These are phyloP conservation scores for Aspergillus leporis DNA, from an alignment of 495 filamentous ascomycete genomes.

Conservation along the genomic window DNA sequence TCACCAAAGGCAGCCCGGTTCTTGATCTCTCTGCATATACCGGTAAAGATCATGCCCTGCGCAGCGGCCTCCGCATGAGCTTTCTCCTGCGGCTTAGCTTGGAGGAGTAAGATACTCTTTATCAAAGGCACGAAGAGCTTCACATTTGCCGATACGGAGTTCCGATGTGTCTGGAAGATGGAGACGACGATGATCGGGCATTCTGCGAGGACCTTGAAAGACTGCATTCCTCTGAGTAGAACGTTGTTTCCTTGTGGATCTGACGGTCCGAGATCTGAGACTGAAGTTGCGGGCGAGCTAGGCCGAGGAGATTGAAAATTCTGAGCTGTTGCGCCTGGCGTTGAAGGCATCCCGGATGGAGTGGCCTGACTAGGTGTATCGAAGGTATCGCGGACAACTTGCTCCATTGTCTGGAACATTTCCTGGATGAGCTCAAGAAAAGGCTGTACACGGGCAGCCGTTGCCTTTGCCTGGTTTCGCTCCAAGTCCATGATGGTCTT, in stretches of 20 bases:
- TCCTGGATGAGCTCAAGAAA: constrained; percentile 92
- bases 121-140: constrained; percentile 92
- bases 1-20: constrained; percentile 95
- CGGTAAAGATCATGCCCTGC: constrained; percentile 79
- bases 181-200: constrained; percentile 99
- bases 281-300: constrained; percentile 80
- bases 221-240: constrained; percentile 90
- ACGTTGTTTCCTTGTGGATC: constrained; percentile 82
- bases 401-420: constrained; percentile 91
- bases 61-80: constrained; percentile 81
- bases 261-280: constrained; percentile 64
- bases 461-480: constrained; percentile 83
- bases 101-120: constrained; percentile 81
- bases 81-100: constrained; percentile 91
- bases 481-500: constrained; percentile 97
- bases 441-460: constrained; percentile 76
- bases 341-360: constrained; percentile 71
- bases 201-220: constrained; percentile 97
- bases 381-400: constrained; percentile 89
- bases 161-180: constrained; percentile 89
- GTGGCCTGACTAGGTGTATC: constrained; percentile 67
- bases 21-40: constrained; percentile 90
- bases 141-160: constrained; percentile 77
- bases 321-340: constrained; percentile 69
- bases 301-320: constrained; percentile 84